Base-by-base conservation (phyloP, 2,329 filamentous ascomycete species). In the Xylaria sp. region DNA sequence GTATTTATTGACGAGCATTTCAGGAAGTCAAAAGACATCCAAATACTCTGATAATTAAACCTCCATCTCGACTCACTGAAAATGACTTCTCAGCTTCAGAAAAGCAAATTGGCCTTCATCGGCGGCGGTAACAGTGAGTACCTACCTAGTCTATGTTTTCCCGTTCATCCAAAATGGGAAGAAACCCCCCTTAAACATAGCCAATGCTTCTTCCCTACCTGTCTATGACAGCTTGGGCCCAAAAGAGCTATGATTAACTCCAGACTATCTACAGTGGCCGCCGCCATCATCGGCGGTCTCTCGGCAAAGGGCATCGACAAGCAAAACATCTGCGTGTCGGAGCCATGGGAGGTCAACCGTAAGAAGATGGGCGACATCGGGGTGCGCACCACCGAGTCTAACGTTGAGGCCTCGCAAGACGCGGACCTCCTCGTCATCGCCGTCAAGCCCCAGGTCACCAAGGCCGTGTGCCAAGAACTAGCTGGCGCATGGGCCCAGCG, bases 311-410 rank as follows among this genome's bases (percentile, higher is more conserved):
- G 76, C 71, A 78, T 80, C 69, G 61, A 76, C 67, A 78, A 78
- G 70, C 69, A 75, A 57, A 78, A 82, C 74, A 79, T 84, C 71
- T 75, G 69, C 71, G 82, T 83, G 58, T 77, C 81, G 3, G 82
- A 83, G 74, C 82, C 82, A 1, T 83, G 81, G 80, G 81, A 83
- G 3, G 81, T 82, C 59, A 84, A 83, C 77, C 79, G 82, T 59
- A 72, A 77, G 55, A 83, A 83, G 77, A 80, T 83, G 73, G 76
- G 73, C 35, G 77, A 75, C 1, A 69, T 78, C 4, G 81, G 82
- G 55, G 81, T 83, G 55, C 75, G 72, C 66, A 82, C 80, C 57
- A 83, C 80, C 3, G 75, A 75, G 1, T 79, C 78, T 67, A 83
- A 83, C 71, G 71, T 73, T 66, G 81, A 82, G 60, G 81, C 80